Percentiles rank a stretch among this genome's conserved stretches.
phyloP scores from a whole-genome alignment of 352 stramenopile genomes.

The Albugo laibachii region DNA sequence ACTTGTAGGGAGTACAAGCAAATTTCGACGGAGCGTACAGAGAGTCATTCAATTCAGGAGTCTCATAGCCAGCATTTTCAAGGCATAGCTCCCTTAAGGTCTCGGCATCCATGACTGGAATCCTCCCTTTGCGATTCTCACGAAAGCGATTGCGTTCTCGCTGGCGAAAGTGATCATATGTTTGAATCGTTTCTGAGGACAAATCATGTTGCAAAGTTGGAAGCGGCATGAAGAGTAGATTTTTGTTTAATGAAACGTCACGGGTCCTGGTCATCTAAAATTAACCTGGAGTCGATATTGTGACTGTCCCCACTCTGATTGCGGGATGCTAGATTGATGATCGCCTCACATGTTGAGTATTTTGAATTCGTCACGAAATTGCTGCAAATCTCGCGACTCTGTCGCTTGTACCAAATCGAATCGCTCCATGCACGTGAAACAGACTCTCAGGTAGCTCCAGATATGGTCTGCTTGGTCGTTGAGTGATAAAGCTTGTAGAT shows the following conservation, averaged over 20 bases:
- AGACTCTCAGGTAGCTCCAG: conserved; percentile 97
- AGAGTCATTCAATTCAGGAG: conserved; percentile 87
- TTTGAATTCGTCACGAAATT: conserved; percentile 75
- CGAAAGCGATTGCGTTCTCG: conserved; percentile 51
- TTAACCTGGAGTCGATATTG: too few species aligned
- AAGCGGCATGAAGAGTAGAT: background rate
- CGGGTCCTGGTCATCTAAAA: too few species aligned
- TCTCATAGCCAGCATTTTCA: conserved; percentile 88
- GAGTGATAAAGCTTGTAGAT: conserved; percentile 90
- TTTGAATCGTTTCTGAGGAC: background rate
- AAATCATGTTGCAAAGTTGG: background rate
- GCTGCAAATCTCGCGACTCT: conserved; percentile 56
- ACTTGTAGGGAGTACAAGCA: background rate
- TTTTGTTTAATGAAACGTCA: too few species aligned
- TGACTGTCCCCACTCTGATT: background rate
- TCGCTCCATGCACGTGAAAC: conserved; percentile 91
- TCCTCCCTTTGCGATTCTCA: conserved; percentile 30
- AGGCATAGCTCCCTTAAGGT: conserved; percentile 71
- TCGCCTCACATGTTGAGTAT: conserved; percentile 44
- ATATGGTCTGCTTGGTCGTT: conserved; percentile 92
- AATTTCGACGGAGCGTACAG: conserved; percentile 35
- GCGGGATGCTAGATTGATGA: background rate
- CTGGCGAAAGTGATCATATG: conserved; percentile 23
- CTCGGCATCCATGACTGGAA: conserved; percentile 78
- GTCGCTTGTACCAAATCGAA: conserved; percentile 92